Evolutionary conservation across 495 filamentous ascomycete species (phyloP).

Genomic region (Trichoderma orchidacearum): DNA sequence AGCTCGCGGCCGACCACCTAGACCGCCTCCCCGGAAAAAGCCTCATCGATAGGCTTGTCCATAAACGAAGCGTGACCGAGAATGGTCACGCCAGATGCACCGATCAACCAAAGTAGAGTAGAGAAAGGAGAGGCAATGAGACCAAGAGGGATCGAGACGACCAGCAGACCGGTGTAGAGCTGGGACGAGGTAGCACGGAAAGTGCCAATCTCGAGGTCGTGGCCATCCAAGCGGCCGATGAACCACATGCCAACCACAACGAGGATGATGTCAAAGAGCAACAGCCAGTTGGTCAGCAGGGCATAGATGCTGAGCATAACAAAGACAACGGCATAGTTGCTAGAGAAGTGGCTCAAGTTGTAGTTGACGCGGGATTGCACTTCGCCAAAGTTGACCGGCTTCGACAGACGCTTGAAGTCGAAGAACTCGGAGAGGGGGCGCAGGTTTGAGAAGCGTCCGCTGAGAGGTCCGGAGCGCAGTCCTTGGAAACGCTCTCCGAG

Average conservation of each 20-base stretch:
- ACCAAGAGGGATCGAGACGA: constrained; percentile 69
- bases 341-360: constrained; percentile 93
- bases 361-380: constrained; percentile 92
- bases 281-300: constrained; percentile 64
- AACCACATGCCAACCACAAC: constrained; percentile 75
- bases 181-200: constrained; percentile 79
- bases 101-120: constrained; percentile 87
- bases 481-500: constrained; percentile 60
- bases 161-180: constrained; percentile 78
- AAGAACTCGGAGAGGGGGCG: constrained; percentile 86
- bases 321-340: constrained; percentile 93
- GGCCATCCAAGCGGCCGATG: constrained; percentile 75
- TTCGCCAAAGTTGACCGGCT: constrained; percentile 82
- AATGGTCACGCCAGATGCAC: constrained; percentile 80
- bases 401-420: constrained; percentile 87
- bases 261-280: constrained; percentile 86
- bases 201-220: constrained; percentile 75
- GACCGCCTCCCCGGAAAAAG: constrained; percentile 99
- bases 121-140: constrained; percentile 68
- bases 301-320: constrained; percentile 92
- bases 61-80: constrained; percentile 90
- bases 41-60: constrained; percentile 99
- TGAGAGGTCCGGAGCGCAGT: constrained; percentile 61
- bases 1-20: constrained; percentile 99
- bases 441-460: constrained; percentile 80